Evolutionary conservation across 2,329 filamentous ascomycete species (phyloP), one percentile per base, ranked within the genome.

Genomic region (Claviceps sp.): DNA sequence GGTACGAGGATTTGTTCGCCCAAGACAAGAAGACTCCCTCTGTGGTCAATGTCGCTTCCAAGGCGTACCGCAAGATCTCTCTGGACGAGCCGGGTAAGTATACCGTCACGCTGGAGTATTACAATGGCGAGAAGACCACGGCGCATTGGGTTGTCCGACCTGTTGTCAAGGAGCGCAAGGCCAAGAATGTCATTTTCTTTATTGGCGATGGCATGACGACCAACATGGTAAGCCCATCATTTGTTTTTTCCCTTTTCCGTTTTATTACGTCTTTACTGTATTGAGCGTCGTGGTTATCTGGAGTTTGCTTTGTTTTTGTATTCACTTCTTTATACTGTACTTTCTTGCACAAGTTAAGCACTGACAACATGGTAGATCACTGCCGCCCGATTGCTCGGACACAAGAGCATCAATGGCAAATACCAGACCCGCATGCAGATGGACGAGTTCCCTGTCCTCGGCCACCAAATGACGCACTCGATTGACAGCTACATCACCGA

Each of bases 401-500:
- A 94, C 73, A 85, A 88, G 72, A 84, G 77, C 58, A 77, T 91
- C 73, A 93, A 94, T 62, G 88, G 88, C 59, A 86, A 85, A 66
- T 94, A 91, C 67, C 82, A 88, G 72, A 81, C 77, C 53, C 77
- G 74, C 52, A 77, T 94, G 76, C 76, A 81, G 62, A 74, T 94
- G 72, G 88, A 94, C 70, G 77, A 88, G 62, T 93, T 93, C 69
- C 87, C 88, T 2, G 78, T 90, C n/a, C 64, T 91, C 11, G 88
- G 88, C 20, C 88, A 94, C 66, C 87, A 91, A 69, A 91, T 93
- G 83, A 90, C 87, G 11, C 86, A 91, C 68, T 90, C 86, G 1
- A 80, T 93, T 62, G 86, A 91, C 70, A 82, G 75, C 48, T 91
- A 86, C 74, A 91, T 93, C 63, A 93, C 87, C 40, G 87, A 93